Conservation (phyloP, 78 protist genomes). For the Emiliania huxleyi region DNA sequence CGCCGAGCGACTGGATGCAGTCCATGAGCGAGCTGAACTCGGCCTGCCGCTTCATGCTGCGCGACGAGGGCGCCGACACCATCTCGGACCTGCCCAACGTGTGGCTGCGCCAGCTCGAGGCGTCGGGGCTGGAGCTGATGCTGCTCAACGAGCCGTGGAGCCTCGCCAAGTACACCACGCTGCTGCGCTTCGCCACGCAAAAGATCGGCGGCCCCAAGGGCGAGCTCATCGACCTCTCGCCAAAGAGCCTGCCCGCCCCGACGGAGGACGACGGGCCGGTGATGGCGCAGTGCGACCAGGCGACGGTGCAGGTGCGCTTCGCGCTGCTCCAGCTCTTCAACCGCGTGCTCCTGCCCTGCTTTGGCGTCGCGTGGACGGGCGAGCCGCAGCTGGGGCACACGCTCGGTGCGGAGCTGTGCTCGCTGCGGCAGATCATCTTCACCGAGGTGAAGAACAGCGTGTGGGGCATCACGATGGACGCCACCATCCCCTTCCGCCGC, state of each 20-base stretch:
- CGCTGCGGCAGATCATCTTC: neutral
- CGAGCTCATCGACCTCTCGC: neutral
- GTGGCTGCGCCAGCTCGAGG: neutral
- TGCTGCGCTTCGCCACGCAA: neutral
- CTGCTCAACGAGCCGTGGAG: neutral
- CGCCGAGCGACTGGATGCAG: neutral
- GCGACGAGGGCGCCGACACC: neutral
- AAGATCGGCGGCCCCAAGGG: neutral
- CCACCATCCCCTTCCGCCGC: neutral
- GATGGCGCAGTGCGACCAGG: neutral
- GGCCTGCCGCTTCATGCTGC: neutral
- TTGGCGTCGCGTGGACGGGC: neutral
- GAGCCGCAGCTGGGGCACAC: neutral
- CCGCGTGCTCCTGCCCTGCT: neutral
- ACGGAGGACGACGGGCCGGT: neutral
- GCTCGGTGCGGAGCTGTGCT: neutral
- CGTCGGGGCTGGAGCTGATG: neutral
- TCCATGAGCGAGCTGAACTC: neutral
- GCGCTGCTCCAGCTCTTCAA: conserved; percentile 12
- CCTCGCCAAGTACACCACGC: neutral
- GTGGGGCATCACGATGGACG: neutral
- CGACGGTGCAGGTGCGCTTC: neutral
- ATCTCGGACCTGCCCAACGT: neutral
- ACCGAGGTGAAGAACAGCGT: neutral
- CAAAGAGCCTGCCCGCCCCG: neutral